phyloP scores from a whole-genome alignment of 1,139 yeast species.

The Yamadazyma atlantica region DNA sequence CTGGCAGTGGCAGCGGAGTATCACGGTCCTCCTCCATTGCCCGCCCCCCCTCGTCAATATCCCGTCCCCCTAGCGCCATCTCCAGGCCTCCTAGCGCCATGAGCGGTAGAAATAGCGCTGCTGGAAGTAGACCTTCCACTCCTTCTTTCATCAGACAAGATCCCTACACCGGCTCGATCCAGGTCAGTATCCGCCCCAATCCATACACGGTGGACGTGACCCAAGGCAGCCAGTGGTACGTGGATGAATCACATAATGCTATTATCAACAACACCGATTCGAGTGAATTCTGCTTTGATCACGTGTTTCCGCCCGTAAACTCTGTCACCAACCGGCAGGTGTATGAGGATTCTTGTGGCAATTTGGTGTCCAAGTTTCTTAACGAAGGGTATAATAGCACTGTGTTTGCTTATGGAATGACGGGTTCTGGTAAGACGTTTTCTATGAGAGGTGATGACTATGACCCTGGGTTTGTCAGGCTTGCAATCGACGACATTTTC shows the following conservation, averaged over 20 bases:
- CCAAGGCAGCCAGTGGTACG: slow-evolving; percentile 41
- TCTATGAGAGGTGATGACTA: slow-evolving; percentile 76
- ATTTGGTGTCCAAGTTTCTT: slow-evolving; percentile 63
- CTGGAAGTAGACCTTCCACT: slow-evolving; percentile 36
- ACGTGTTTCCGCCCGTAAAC: slow-evolving; percentile 59
- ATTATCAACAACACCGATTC: slow-evolving; percentile 54
- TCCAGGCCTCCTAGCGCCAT: slow-evolving; percentile 39
- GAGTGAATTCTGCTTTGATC: slow-evolving; percentile 65
- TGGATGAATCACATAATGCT: slow-evolving; percentile 35
- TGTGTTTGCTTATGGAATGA: slow-evolving; percentile 83
- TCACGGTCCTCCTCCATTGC: no score
- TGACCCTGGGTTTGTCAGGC: slow-evolving; percentile 78
- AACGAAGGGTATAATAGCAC: slow-evolving; percentile 82
- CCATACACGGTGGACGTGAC: slow-evolving; percentile 35
- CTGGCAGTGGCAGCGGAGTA: no score
- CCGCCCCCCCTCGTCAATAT: slow-evolving; percentile 20
- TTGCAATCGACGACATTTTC: slow-evolving; percentile 70
- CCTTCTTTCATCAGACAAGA: slow-evolving; percentile 33
- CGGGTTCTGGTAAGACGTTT: slow-evolving; percentile 93
- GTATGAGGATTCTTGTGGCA: slow-evolving; percentile 59
- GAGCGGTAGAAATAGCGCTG: slow-evolving; percentile 17
- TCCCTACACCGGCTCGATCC: slow-evolving; percentile 51
- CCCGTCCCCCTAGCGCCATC: slow-evolving; percentile 1
- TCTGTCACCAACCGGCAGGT: slow-evolving; percentile 55
- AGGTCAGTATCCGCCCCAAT: slow-evolving; percentile 55